phyloP scores from a whole-genome alignment of 2,329 filamentous ascomycete genomes.

The Diaporthe ilicicola region DNA sequence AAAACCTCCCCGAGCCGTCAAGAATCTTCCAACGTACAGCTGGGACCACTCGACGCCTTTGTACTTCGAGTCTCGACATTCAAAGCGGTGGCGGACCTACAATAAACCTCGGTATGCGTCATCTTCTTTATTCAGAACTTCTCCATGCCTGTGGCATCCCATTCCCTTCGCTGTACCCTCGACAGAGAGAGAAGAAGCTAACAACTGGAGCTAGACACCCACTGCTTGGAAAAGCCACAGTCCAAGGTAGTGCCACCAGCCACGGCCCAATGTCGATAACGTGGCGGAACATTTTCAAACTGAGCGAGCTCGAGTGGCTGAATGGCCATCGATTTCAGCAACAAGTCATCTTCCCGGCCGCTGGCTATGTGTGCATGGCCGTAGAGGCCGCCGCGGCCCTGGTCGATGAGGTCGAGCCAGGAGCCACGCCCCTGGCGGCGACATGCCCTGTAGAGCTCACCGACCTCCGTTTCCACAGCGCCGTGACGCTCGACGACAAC shows the following conservation, averaged over 20 bases:
- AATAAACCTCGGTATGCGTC: no score
- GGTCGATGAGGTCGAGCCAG: neutral
- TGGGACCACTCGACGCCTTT: constrained; percentile 28
- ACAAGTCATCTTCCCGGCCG: constrained; percentile 53
- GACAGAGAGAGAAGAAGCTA: no score
- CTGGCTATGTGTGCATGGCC: constrained; percentile 54
- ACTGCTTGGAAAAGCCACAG: no score
- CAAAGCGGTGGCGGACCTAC: no score
- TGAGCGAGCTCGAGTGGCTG: constrained; percentile 45
- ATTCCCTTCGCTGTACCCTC: no score
- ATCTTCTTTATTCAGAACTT: no score
- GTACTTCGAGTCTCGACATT: constrained; percentile 27
- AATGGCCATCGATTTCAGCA: constrained; percentile 46
- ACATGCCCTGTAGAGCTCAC: constrained; percentile 10
- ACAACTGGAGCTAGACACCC: no score
- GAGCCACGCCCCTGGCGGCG: no score
- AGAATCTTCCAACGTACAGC: constrained; percentile 24
- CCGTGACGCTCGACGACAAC: constrained; percentile 29
- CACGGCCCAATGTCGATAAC: neutral
- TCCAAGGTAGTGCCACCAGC: no score
- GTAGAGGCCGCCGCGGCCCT: constrained; percentile 50
- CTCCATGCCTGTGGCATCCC: no score
- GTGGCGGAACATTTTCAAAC: constrained; percentile 33
- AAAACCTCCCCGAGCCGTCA: neutral
- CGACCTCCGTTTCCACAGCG: constrained; percentile 34